A percentile compares a stretch with the other conserved stretches of the same genome.
These are phyloP conservation scores for Ordospora colligata DNA, from an alignment of 371 early-diverging fungal species.

Conservation along the genomic window DNA sequence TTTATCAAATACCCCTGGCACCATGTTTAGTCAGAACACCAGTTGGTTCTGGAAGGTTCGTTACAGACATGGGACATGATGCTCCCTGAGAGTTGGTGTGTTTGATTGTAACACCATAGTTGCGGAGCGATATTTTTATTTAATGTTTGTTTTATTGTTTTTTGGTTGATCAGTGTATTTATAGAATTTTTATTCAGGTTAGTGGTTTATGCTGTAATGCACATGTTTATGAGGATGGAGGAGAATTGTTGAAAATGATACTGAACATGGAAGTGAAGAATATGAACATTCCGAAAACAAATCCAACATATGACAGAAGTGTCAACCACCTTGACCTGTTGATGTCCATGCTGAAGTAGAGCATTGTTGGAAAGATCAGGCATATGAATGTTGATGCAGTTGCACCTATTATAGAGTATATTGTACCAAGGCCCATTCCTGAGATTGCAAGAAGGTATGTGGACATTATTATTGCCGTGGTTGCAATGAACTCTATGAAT, in stretches of 20 bases:
- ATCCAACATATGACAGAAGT: conserved; percentile 30
- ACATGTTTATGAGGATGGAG: background rate
- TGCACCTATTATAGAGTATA: conserved; percentile 84
- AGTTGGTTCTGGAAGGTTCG: background rate
- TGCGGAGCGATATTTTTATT: background rate
- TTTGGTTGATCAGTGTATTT: background rate
- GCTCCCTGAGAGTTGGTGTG: background rate
- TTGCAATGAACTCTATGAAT: conserved; percentile 29
- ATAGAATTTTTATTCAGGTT: conserved; percentile 7
- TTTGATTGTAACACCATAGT: background rate
- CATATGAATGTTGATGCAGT: conserved; percentile 92
- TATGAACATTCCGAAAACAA: conserved; percentile 50
- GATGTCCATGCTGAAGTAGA: conserved; percentile 66
- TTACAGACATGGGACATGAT: conserved; percentile 8
- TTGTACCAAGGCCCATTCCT: conserved; percentile 61
- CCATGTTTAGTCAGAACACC: conserved; percentile 9
- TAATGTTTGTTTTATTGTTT: conserved; percentile 1
- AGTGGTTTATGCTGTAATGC: background rate
- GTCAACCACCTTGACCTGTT: conserved; percentile 16
- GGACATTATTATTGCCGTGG: conserved; percentile 42
- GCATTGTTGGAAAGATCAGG: conserved; percentile 84
- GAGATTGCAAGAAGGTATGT: conserved; percentile 46
- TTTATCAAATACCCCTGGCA: background rate
- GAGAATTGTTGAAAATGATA: conserved; percentile 3
- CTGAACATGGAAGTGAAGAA: conserved; percentile 38